A percentile compares a stretch with the other conserved stretches of the same genome.
These are phyloP conservation scores for Septoria linicola DNA, from an alignment of 2,329 filamentous ascomycete species.

Conservation along the genomic window DNA sequence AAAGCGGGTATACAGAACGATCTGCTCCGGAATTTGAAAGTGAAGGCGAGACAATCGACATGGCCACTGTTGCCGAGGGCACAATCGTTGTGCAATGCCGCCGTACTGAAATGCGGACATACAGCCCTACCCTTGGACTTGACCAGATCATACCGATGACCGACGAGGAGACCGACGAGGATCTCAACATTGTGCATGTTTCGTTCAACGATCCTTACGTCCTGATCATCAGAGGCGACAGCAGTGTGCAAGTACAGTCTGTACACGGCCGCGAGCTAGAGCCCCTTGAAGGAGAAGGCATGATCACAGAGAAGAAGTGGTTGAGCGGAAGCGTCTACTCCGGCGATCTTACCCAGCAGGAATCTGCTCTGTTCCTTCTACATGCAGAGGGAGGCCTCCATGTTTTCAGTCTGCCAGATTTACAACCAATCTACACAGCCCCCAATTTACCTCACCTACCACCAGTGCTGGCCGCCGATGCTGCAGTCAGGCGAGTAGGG, in stretches of 20 bases:
- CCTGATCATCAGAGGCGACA: constrained; percentile 78
- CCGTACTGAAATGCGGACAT: constrained; percentile 82
- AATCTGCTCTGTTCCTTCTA: constrained; percentile 73
- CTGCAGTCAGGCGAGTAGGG: constrained; percentile 66
- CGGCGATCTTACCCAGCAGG: constrained; percentile 55
- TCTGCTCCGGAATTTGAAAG: constrained; percentile 88
- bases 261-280: constrained; percentile 70
- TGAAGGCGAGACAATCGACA: constrained; percentile 81
- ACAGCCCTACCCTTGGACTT: constrained; percentile 87
- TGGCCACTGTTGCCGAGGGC: constrained; percentile 76
- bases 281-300: constrained; percentile 53
- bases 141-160: constrained; percentile 90
- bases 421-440: constrained; percentile 71
- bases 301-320: constrained; percentile 72
- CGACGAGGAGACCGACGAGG: constrained; percentile 82
- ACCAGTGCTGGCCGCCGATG: constrained; percentile 70
- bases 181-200: constrained; percentile 73
- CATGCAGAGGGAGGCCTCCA: constrained; percentile 67
- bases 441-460: constrained; percentile 78
- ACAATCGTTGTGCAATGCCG: constrained; percentile 84
- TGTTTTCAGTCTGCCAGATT: constrained; percentile 74
- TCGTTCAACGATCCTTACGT: constrained; percentile 87
- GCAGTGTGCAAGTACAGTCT: constrained; percentile 73
- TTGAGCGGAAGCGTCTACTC: constrained; percentile 78
- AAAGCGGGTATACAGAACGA: constrained; percentile 48